phyloP scores from a whole-genome alignment of 495 filamentous ascomycete species.

The Apiosordaria backusii region DNA sequence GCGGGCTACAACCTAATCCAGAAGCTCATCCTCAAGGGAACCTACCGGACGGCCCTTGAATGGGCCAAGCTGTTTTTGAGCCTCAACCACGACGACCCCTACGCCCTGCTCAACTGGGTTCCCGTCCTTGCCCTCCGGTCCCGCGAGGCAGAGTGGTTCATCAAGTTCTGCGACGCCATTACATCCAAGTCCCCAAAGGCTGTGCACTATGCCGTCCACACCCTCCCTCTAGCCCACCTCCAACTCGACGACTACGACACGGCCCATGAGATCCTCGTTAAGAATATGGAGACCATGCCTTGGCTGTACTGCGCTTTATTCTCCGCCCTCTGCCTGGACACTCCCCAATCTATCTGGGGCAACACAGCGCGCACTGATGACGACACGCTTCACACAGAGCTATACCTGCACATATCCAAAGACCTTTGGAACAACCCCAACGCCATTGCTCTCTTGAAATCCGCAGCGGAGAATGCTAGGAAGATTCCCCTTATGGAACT shows the following conservation, averaged over 20 bases:
- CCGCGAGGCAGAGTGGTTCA: conserved; percentile 68
- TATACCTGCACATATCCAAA: conserved; percentile 77
- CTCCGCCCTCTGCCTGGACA: conserved; percentile 67
- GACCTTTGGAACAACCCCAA: conserved; percentile 88
- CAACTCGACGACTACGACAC: conserved; percentile 62
- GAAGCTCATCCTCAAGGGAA: conserved; percentile 83
- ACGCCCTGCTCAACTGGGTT: conserved; percentile 70
- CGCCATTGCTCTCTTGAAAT: conserved; percentile 63
- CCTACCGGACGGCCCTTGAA: conserved; percentile 86
- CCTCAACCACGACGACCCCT: conserved; percentile 78
- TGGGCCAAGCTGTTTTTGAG: conserved; percentile 83
- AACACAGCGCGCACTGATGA: conserved; percentile 59
- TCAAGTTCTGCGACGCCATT: conserved; percentile 63
- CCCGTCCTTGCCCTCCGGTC: conserved; percentile 82
- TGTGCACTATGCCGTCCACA: conserved; percentile 61
- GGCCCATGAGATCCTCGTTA: conserved; percentile 58
- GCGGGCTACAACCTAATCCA: conserved; percentile 83
- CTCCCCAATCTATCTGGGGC: conserved; percentile 79
- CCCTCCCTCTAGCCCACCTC: conserved; percentile 66
- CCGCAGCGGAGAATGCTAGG: conserved; percentile 57
- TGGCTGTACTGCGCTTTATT: conserved; percentile 80
- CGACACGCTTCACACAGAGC: conserved; percentile 70
- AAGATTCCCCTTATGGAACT: conserved; percentile 29
- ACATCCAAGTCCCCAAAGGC: conserved; percentile 47
- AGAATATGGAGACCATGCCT: conserved; percentile 67